Evolutionary conservation across 768 basidiomycete species (phyloP), one percentile per base, ranked within the genome.

Genomic region (Kwoniella sp.): DNA sequence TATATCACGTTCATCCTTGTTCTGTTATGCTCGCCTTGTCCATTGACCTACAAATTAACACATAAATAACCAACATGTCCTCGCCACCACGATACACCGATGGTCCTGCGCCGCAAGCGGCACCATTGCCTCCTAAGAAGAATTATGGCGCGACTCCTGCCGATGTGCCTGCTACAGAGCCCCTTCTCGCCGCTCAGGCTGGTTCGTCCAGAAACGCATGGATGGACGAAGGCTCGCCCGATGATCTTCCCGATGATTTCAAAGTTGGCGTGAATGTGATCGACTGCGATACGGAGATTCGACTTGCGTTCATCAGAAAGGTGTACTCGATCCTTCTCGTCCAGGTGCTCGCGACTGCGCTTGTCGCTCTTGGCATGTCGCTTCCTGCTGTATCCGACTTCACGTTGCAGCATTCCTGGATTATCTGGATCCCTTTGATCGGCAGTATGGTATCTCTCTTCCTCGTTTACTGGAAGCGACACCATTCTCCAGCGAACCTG

Each of bases 221-320:
- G 77, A 74, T 77, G 68, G 86, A 92, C 80, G 62, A 64, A 58
- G 62, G 36, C 5, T 90, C 92, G 69, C 88, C 91, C 26, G 82
- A 81, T 33, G 91, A 92, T 68, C 73, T 92, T 51, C 91, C 91
- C 0, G 93, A 95, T 73, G 94, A 96, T 79, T 96, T 96, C 86
- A 92, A 94, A 85, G 64, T 68, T 10, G 68, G 71, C 15, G 70
- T 70, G 30, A 67, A 68, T 21, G 68, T 68, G 24, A 73, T 74
- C 19, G 79, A 79, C 55, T 78, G 78, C 58, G 78, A 76, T 50
- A 70, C 72, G n/a, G 88, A 91, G 73, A 89, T 98, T 74, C 84
- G 91, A 56, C 85, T 86, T 67, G 80, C 75, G 0, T 97, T 97
- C 80, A 83, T 97, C 60, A 85, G 91, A 77, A 96, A 96, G 83